A percentile compares a stretch with the other conserved stretches of the same genome.
These are phyloP conservation scores for Proliferodiscus dingleyae DNA, from an alignment of 2,329 filamentous ascomycete genomes.

Conservation along the genomic window DNA sequence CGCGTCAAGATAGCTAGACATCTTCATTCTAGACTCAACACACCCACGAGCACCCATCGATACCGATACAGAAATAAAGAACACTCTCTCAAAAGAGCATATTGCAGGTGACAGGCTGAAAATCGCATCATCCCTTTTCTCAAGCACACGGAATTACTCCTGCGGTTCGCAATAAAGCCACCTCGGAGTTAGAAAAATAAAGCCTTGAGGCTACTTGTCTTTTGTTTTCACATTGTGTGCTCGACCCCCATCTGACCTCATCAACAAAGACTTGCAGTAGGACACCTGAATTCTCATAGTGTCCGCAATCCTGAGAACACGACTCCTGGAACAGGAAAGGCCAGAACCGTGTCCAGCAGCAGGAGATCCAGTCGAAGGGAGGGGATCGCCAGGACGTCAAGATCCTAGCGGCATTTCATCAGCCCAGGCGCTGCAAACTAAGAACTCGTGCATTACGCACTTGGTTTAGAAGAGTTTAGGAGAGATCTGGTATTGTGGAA, in stretches of 20 bases:
- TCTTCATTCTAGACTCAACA: too few relatives aligned
- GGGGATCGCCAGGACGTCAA: background rate
- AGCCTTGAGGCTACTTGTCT: slow-evolving; percentile 10
- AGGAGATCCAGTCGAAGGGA: background rate
- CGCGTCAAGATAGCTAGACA: background rate
- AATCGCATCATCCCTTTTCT: too few relatives aligned
- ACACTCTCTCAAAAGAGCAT: too few relatives aligned
- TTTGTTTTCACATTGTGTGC: slow-evolving; percentile 4
- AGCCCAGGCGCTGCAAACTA: slow-evolving; percentile 11
- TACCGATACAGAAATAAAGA: too few relatives aligned
- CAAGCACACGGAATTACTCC: too few relatives aligned
- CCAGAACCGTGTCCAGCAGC: slow-evolving; percentile 1
- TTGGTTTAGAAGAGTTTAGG: background rate
- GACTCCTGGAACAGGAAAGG: slow-evolving; percentile 1
- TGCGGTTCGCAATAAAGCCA: slow-evolving; percentile 9
- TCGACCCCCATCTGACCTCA: slow-evolving; percentile 13
- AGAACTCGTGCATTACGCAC: background rate
- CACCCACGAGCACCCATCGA: too few relatives aligned
- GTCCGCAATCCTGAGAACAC: background rate
- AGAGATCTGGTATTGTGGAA: background rate
- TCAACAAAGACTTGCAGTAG: slow-evolving; percentile 9
- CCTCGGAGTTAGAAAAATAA: slow-evolving; percentile 11
- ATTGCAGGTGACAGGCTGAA: too few relatives aligned
- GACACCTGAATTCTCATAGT: slow-evolving; percentile 8
- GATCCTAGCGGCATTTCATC: background rate